phyloP scores from a whole-genome alignment of 345 rosid species.

The Gossypium stocksii region DNA sequence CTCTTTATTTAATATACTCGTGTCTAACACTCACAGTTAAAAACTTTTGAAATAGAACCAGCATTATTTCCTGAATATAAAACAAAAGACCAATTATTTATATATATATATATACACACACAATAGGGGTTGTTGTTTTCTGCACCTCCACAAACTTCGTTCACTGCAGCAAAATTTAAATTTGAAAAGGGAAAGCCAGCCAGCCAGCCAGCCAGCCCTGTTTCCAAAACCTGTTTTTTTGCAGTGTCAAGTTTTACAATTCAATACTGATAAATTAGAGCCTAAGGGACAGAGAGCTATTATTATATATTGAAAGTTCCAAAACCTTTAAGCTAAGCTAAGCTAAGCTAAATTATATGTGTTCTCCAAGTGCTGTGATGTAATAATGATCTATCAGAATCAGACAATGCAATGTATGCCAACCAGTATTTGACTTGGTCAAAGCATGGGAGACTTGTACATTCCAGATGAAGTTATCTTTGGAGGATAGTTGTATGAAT shows the following conservation, averaged over 20 bases:
- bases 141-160: conserved; percentile 28
- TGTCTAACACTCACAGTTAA: not conserved
- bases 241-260: conserved; percentile 18
- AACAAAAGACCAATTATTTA: not conserved
- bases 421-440: conserved; percentile 23
- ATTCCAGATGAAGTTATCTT: not conserved
- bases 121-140: conserved; percentile 16
- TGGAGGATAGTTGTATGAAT: too few relatives aligned
- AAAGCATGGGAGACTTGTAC: conserved; percentile 14
- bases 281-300: not conserved
- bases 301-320: conserved; percentile 12
- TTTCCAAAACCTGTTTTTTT: conserved; percentile 27
- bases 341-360: conserved; percentile 9
- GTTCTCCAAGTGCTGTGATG: conserved; percentile 10
- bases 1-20: not conserved
- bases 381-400: not conserved
- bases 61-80: not conserved
- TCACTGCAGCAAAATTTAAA: conserved; percentile 25
- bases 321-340: conserved; percentile 7
- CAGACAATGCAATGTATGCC: not conserved
- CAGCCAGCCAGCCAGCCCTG: conserved; percentile 12
- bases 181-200: conserved; percentile 14
- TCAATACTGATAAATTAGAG: not conserved
- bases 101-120: not conserved
- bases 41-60: not conserved